These are phyloP conservation scores for Umbelopsis sp. DNA, from an alignment of 192 early-diverging fungal genomes.

Conservation along the genomic window DNA sequence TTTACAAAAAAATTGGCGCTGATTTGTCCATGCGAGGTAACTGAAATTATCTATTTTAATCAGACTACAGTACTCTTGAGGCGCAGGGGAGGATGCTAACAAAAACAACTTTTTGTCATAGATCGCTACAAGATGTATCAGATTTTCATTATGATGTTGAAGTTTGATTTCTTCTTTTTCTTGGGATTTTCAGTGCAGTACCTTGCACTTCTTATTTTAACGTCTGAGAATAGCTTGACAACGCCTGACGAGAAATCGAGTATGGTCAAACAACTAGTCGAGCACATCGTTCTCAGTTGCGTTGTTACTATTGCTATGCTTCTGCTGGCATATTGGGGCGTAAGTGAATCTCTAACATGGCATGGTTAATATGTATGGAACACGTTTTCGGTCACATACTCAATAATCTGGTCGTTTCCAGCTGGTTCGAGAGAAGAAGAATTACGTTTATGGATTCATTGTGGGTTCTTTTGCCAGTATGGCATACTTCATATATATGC, in stretches of 20 bases:
- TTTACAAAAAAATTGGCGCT: constrained; percentile 83
- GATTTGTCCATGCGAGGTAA: constrained; percentile 71
- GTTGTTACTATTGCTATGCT: constrained; percentile 50
- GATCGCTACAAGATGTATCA: constrained; percentile 76
- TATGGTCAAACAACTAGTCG: constrained; percentile 37
- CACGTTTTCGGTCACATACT: not conserved
- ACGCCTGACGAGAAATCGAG: constrained; percentile 19
- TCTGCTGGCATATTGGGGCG: constrained; percentile 55
- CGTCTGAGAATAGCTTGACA: constrained; percentile 16
- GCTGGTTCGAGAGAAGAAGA: constrained; percentile 52
- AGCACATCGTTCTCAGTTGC: constrained; percentile 50
- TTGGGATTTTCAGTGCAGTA: constrained; percentile 78
- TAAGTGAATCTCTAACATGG: constrained; percentile 34
- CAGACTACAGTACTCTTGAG: not conserved
- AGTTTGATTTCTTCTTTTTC: constrained; percentile 82
- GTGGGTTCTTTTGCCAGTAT: constrained; percentile 60
- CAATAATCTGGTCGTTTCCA: constrained; percentile 20
- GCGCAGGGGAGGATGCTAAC: not conserved
- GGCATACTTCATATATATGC: constrained; percentile 67
- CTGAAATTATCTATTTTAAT: not conserved
- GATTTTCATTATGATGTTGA: constrained; percentile 79
- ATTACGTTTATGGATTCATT: constrained; percentile 62
- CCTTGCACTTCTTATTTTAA: constrained; percentile 64
- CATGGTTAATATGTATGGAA: constrained; percentile 3
- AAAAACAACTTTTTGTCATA: constrained; percentile 11